Base-by-base conservation (phyloP, 2,329 filamentous ascomycete genomes). In the Aureobasidium sp. region DNA sequence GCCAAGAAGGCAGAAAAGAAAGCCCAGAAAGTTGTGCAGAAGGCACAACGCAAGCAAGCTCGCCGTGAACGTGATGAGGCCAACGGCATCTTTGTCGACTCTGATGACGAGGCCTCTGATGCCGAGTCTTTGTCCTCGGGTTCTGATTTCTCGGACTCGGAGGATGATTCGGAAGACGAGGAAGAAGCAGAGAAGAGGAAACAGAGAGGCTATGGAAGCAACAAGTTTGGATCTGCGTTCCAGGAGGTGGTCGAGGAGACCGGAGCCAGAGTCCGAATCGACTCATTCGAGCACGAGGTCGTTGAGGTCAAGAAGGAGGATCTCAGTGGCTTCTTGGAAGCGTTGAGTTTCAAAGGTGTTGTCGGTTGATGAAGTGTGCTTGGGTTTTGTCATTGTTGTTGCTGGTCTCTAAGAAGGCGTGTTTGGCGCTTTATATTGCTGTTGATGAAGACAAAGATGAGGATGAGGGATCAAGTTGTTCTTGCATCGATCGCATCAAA, bases 241-340 rank as follows among this genome's bases (percentile, higher is more conserved):
- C 91, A 97, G 72, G 91, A 96, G 70, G 94, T 97, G 0, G 89
- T 96, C 2, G 84, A 88, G 57, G 91, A 97, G 78, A 97, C 93
- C 17, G 94, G 87, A 63, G 90, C 93, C 0, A 79, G 92, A 17
- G 91, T 97, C 22, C 81, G 91, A 64, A 95, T 97, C 71, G 94
- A 99, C 75, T 95, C 90, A 73, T 99, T 99, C 70, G 94, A 99
- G 75, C 90, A 96, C 73, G 96, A 91, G 70, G 94, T 97, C 8
- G 92, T 97, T 50, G 94, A 99, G 73, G 93, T 99, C n/a, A 87
- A 87, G 76, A 97, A 96, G 78, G 94, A 97, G 72, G 94, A 97
- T 75, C 77, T 99, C 31, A 85, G 86, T 17, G 90, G 88, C 0
- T 99, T 99, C 73, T 78, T 99, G 67, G 94, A 99, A 77, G 87